Evolutionary conservation across 108 stramenopile genomes (phyloP).

Genomic region (Cyclotella sp.): DNA sequence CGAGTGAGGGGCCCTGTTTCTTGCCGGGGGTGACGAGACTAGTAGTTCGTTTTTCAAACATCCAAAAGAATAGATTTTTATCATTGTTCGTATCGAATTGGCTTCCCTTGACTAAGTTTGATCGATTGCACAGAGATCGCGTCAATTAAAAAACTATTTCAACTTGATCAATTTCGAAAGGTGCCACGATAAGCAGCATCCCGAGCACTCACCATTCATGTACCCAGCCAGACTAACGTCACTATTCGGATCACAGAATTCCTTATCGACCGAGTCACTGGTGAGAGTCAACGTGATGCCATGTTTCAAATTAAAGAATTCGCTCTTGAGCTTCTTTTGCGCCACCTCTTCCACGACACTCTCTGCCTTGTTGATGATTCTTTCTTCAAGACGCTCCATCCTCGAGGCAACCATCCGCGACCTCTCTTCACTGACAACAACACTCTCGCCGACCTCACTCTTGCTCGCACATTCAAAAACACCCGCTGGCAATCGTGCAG

Average conservation of each 20-base stretch:
- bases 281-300: conserved; percentile 34
- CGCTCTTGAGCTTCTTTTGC: background rate
- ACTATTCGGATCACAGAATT: conserved; percentile 52
- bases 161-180: background rate
- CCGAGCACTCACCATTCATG: conserved; percentile 40
- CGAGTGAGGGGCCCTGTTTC: background rate
- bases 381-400: background rate
- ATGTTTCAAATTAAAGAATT: conserved; percentile 29
- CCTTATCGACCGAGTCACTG: conserved; percentile 35
- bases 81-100: conserved; percentile 61
- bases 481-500: too few species aligned
- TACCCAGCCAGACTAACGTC: conserved; percentile 53
- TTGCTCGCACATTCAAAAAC: too few species aligned
- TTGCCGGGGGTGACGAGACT: conserved; percentile 12
- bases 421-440: background rate
- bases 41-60: conserved; percentile 89
- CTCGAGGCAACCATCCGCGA: background rate
- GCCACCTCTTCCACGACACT: background rate
- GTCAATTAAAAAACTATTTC: background rate
- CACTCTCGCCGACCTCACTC: background rate
- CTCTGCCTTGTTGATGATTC: background rate
- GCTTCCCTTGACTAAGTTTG: conserved; percentile 42
- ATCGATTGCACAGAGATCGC: background rate
- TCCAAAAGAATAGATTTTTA: conserved; percentile 96
- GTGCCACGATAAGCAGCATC: background rate